phyloP scores from a whole-genome alignment of 345 rosid species.

The Sonneratia caseolaris region DNA sequence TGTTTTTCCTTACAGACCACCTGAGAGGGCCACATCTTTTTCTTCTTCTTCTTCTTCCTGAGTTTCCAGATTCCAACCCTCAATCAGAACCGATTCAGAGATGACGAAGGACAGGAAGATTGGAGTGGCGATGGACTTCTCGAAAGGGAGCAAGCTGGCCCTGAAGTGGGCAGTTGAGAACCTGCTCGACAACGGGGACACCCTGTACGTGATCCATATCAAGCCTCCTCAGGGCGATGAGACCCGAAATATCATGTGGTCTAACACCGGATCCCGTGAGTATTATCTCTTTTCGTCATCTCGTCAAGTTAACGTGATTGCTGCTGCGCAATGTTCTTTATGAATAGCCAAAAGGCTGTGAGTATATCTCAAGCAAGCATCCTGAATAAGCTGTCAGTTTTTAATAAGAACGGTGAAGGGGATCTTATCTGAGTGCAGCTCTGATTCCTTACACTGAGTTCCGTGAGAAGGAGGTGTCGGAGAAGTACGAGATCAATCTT shows the following conservation, averaged over 20 bases:
- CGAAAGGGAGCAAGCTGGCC: slow-evolving; percentile 58
- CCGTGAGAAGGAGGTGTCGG: slow-evolving; percentile 44
- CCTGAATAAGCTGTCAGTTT: neutral
- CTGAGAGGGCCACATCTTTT: neutral
- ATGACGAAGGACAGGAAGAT: slow-evolving; percentile 40
- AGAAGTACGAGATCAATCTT: slow-evolving; percentile 45
- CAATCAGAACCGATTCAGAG: neutral
- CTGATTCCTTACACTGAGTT: slow-evolving; percentile 64
- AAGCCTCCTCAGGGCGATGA: slow-evolving; percentile 22
- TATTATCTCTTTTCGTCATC: neutral
- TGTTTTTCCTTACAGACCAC: no score
- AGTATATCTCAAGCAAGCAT: neutral
- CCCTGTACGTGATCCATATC: slow-evolving; percentile 41
- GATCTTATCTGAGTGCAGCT: slow-evolving; percentile 28
- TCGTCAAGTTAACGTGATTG: neutral
- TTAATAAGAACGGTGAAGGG: neutral
- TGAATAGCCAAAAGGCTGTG: neutral
- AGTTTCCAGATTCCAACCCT: neutral
- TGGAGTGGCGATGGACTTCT: slow-evolving; percentile 62
- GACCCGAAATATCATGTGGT: slow-evolving; percentile 41
- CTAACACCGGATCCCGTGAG: slow-evolving; percentile 42
- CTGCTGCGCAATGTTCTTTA: neutral
- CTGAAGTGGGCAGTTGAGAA: slow-evolving; percentile 56
- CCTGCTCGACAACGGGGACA: slow-evolving; percentile 38
- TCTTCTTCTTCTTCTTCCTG: neutral